Conservation (phyloP, 352 stramenopile genomes). For the Hyaloperonospora brassicae region DNA sequence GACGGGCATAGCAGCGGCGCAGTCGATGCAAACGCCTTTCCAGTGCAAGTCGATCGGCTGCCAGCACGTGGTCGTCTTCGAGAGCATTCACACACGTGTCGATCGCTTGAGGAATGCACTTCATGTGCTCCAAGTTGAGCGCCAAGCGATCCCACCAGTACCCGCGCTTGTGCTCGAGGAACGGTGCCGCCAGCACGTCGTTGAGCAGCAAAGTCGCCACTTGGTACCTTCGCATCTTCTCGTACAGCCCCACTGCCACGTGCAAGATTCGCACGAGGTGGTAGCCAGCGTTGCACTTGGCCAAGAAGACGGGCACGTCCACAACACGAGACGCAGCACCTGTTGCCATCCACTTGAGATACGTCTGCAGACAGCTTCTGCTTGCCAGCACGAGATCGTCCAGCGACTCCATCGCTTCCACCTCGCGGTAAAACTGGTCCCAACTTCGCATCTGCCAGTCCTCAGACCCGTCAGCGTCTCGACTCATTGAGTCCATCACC, state of each 20-base stretch:
- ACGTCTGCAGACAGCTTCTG: constrained; percentile 40
- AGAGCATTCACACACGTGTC: constrained; percentile 46
- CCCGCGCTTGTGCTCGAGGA: constrained; percentile 55
- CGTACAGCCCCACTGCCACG: constrained; percentile 48
- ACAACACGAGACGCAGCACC: constrained; percentile 10
- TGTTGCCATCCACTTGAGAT: constrained; percentile 34
- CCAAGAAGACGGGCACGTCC: constrained; percentile 35
- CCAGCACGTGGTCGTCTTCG: constrained; percentile 45
- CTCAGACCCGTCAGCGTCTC: constrained; percentile 1
- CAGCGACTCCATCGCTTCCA: constrained; percentile 37
- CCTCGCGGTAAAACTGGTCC: constrained; percentile 36
- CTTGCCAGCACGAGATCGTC: constrained; percentile 54
- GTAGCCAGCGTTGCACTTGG: constrained; percentile 63
- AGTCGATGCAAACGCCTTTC: constrained; percentile 43
- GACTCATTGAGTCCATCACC: background rate
- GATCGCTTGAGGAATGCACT: constrained; percentile 43
- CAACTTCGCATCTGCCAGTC: constrained; percentile 49
- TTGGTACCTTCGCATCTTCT: constrained; percentile 72
- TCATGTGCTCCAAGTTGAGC: constrained; percentile 68
- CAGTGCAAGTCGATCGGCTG: constrained; percentile 48
- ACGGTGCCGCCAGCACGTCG: constrained; percentile 44
- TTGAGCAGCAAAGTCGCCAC: constrained; percentile 57
- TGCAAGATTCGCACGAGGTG: constrained; percentile 56
- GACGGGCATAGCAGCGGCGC: constrained; percentile 15
- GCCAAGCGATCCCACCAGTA: constrained; percentile 72